Evolutionary conservation across 1,284 basidiomycete genomes (phyloP).

Genomic region (Tylopilus orsonianus): DNA sequence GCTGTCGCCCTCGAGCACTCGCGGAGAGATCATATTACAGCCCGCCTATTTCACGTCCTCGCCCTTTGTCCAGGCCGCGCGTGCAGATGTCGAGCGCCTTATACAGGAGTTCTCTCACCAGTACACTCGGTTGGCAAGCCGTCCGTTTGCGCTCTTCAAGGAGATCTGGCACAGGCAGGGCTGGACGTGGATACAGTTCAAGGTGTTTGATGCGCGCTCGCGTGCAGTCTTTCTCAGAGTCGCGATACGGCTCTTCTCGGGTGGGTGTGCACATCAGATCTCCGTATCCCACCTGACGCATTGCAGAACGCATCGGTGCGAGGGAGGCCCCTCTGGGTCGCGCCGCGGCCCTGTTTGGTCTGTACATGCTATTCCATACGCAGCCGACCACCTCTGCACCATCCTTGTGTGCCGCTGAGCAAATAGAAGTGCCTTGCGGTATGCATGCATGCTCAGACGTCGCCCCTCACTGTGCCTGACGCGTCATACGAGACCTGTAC

Average conservation of each 20-base stretch:
- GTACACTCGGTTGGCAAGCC: constrained; percentile 36
- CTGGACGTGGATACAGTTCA: constrained; percentile 74
- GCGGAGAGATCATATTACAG: constrained; percentile 64
- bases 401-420: constrained; percentile 42
- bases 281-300: neutral
- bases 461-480: constrained; percentile 4
- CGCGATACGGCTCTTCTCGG: constrained; percentile 62
- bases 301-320: constrained; percentile 51
- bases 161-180: constrained; percentile 61
- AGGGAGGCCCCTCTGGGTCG: constrained; percentile 51
- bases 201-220: constrained; percentile 61
- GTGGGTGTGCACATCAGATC: constrained; percentile 37
- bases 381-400: constrained; percentile 59
- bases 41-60: constrained; percentile 76
- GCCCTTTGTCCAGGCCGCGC: constrained; percentile 62
- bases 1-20: constrained; percentile 41
- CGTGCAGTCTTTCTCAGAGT: constrained; percentile 59
- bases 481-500: constrained; percentile 49
- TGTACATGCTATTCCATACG: constrained; percentile 66
- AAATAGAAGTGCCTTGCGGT: constrained; percentile 62
- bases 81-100: constrained; percentile 59
- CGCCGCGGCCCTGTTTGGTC: constrained; percentile 59
- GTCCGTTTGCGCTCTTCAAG: constrained; percentile 70
- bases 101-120: constrained; percentile 47
- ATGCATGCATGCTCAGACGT: constrained; percentile 19